Evolutionary conservation across 768 basidiomycete species (phyloP), one percentile per base, ranked within the genome.

Genomic region (Postia placenta): DNA sequence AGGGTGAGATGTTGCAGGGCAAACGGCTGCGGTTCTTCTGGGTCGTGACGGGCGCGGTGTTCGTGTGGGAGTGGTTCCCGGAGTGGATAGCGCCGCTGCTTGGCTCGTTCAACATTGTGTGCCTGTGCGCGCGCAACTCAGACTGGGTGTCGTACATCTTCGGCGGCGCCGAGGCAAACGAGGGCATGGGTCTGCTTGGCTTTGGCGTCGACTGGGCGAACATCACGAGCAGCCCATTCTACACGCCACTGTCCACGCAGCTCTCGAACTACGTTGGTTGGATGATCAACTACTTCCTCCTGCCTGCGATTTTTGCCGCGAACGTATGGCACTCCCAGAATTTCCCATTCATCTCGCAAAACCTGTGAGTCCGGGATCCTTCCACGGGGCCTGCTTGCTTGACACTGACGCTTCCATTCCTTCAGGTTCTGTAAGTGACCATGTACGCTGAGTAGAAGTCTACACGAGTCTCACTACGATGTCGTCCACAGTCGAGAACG

Each of bases 401-500:
- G 9, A 33, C 30, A 33, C 15, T 7, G 9, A 15, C 15, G 15
- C 15, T 33, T 33, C 30, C 15, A 7, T 33, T 15, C n/a, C 11
- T 28, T 11, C 20, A 45, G 44, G 35, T 27, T 28, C 15, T 45
- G 44, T 45, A 28, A 33, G 44, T 36, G 5, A n/a, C n/a, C n/a
- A 43, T 24, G 26, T 43, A 26, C 42, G 25, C 25, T 43, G 19
- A 43, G 42, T 20, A 9, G 30, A n/a, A n/a, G n/a, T n/a, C n/a
- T n/a, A n/a, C n/a, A n/a, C n/a, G n/a, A n/a, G n/a, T n/a, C n/a
- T n/a, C n/a, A n/a, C n/a, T n/a, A n/a, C n/a, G n/a, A n/a, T n/a
- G n/a, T n/a, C n/a, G n/a, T n/a, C 19, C 24, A 5, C 42, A 42
- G 33, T 20, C 53, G 68, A 74, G 55, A 76, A 81, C 35, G 78